Conservation (phyloP, 371 early-diverging fungal species). For the Gilbertella persicaria region DNA sequence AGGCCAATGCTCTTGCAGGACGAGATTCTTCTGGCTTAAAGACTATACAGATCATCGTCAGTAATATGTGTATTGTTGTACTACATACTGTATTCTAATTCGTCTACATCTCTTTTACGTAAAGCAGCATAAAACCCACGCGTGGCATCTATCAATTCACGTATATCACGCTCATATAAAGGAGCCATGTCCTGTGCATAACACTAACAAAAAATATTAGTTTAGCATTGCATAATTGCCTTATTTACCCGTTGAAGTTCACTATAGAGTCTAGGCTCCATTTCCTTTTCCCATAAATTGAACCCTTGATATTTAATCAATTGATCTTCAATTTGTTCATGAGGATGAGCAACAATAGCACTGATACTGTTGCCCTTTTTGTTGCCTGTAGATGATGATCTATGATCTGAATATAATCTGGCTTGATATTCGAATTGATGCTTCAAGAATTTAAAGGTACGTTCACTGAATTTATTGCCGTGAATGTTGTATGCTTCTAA, state of each 20-base stretch:
- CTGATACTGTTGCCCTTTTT: slow-evolving; percentile 28
- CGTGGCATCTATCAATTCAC: slow-evolving; percentile 44
- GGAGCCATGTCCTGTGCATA: slow-evolving; percentile 52
- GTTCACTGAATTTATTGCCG: slow-evolving; percentile 76
- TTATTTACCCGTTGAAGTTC: slow-evolving; percentile 78
- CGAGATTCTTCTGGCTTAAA: slow-evolving; percentile 52
- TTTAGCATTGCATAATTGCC: background rate
- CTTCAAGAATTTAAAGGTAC: slow-evolving; percentile 78
- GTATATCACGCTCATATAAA: slow-evolving; percentile 50
- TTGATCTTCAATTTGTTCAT: slow-evolving; percentile 75
- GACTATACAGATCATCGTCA: slow-evolving; percentile 18
- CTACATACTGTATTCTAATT: slow-evolving; percentile 53
- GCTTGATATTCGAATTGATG: slow-evolving; percentile 67
- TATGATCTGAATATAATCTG: slow-evolving; percentile 56
- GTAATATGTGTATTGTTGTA: background rate
- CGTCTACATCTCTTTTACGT: slow-evolving; percentile 47
- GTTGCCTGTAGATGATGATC: slow-evolving; percentile 41
- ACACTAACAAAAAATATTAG: slow-evolving; percentile 23
- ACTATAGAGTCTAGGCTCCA: slow-evolving; percentile 84
- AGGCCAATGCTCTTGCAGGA: slow-evolving; percentile 47
- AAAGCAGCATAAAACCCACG: slow-evolving; percentile 37
- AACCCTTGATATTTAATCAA: slow-evolving; percentile 84
- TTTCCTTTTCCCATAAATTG: slow-evolving; percentile 88
- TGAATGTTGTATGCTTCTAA: slow-evolving; percentile 76
- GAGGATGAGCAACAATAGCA: slow-evolving; percentile 51